A percentile compares a stretch with the other conserved stretches of the same genome.
These are phyloP conservation scores for Phytopythium ostracodes DNA, from an alignment of 352 stramenopile genomes.

Conservation along the genomic window DNA sequence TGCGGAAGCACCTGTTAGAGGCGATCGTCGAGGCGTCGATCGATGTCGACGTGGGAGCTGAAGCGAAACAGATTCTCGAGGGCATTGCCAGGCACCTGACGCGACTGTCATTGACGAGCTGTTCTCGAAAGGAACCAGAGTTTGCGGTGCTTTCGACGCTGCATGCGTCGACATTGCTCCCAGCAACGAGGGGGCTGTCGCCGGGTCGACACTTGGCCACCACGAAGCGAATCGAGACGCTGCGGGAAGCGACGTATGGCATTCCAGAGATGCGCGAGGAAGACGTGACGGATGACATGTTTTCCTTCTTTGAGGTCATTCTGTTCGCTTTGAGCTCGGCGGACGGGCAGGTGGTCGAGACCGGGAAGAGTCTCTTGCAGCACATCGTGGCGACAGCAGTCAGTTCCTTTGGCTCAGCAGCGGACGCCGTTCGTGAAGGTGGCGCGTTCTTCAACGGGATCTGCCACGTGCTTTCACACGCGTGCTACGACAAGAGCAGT, in stretches of 20 bases:
- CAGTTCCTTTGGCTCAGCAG: constrained; percentile 27
- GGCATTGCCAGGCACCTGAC: constrained; percentile 58
- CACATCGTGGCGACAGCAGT: constrained; percentile 53
- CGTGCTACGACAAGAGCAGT: constrained; percentile 83
- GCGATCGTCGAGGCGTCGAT: constrained; percentile 72
- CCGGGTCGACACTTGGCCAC: constrained; percentile 75
- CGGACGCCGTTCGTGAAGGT: constrained; percentile 41
- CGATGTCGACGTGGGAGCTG: constrained; percentile 64
- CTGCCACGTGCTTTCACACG: constrained; percentile 78
- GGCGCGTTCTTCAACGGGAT: constrained; percentile 74
- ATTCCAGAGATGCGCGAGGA: constrained; percentile 49
- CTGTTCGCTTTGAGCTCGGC: constrained; percentile 62
- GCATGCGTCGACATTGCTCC: constrained; percentile 67
- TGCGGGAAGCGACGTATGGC: constrained; percentile 72
- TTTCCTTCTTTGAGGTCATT: constrained; percentile 58
- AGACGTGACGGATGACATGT: constrained; percentile 54
- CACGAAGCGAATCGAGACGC: constrained; percentile 71
- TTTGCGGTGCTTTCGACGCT: constrained; percentile 70
- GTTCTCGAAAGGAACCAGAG: constrained; percentile 49
- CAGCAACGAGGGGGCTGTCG: constrained; percentile 73
- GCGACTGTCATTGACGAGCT: constrained; percentile 36
- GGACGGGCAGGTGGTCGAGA: constrained; percentile 51
- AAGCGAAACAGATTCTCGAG: constrained; percentile 55
- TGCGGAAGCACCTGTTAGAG: constrained; percentile 49
- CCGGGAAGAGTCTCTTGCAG: constrained; percentile 41